Base-by-base conservation (phyloP, 73 alveolate species). In the Paramecium sexaurelia region DNA sequence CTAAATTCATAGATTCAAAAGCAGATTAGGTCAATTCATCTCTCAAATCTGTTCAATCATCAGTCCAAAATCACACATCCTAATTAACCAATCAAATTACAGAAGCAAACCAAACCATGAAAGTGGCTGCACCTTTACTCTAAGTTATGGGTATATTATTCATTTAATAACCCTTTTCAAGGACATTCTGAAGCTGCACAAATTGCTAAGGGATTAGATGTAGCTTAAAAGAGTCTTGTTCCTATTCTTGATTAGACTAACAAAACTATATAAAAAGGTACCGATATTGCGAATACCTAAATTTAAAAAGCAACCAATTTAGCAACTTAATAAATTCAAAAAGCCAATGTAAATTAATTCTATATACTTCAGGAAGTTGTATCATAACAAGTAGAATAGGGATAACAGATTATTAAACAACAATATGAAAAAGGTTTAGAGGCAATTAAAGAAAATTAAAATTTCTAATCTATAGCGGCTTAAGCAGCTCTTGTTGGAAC, bases 31-130 rank as follows among this genome's bases (percentile, higher is more conserved):
- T 61, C 43, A 61, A 61, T 24, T 29, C 39, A 26, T 26, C 5
- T 3, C 19, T 61, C 11, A 61, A 61, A 8, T 26, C 83, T 29
- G 83, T 45, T 6, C 43, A 61, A 24, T 26, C 11, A 13, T 8
- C 43, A 11, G 0, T 61, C 0, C 83, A 61, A 61, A 29, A 61
- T 10, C 3, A 61, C 11, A 61, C 83, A 29, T 32, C 39, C 13
- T 27, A 61, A 61, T 61, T 71, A 40, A 71, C 55, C 17, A 71
- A 71, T 11, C 27, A 71, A 36, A 71, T 71, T 71, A 71, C 35
- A 27, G 55, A 71, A 4, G 56, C 86, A 13, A 71, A 71, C 35
- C 86, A 71, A 71, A 71, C 86, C 0, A 71, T 71, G 86, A 71
- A 71, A 36, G 55, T 71, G 7, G 86, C 86, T 33, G 83, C 83